phyloP scores from a whole-genome alignment of 73 alveolate genomes.

The Paramecium primaurelia region DNA sequence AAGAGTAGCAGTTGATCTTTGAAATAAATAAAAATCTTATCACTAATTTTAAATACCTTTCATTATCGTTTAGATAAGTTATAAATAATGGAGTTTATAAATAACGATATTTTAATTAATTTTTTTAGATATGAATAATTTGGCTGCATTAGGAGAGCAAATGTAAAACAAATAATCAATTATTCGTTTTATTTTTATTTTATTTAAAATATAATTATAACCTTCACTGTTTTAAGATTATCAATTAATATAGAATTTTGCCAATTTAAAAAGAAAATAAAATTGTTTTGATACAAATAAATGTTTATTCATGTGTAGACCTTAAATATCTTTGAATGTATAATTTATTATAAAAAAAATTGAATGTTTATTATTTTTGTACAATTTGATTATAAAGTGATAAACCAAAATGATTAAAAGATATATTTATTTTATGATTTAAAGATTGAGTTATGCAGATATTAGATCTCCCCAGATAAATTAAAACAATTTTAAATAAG shows the following conservation, averaged over 20 bases:
- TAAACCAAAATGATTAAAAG: neutral
- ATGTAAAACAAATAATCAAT: neutral
- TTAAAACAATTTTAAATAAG: neutral
- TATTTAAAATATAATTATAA: no score
- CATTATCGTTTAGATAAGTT: no score
- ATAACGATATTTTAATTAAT: no score
- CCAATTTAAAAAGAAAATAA: neutral
- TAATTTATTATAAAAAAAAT: neutral
- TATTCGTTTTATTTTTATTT: no score
- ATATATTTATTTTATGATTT: neutral
- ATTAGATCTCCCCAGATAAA: neutral
- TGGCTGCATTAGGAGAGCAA: neutral
- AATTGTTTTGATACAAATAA: neutral
- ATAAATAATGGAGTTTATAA: no score
- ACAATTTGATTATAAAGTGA: neutral
- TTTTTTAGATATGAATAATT: no score
- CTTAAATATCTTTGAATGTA: neutral
- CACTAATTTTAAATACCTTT: no score
- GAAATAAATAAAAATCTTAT: no score
- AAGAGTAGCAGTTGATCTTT: no score
- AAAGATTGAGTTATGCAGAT: constrained; percentile 6
- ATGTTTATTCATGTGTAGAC: neutral
- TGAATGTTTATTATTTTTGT: neutral
- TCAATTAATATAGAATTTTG: neutral
- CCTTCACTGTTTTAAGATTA: neutral